Base-by-base conservation (phyloP, 352 stramenopile species). In the Phytophthora citrophthora region DNA sequence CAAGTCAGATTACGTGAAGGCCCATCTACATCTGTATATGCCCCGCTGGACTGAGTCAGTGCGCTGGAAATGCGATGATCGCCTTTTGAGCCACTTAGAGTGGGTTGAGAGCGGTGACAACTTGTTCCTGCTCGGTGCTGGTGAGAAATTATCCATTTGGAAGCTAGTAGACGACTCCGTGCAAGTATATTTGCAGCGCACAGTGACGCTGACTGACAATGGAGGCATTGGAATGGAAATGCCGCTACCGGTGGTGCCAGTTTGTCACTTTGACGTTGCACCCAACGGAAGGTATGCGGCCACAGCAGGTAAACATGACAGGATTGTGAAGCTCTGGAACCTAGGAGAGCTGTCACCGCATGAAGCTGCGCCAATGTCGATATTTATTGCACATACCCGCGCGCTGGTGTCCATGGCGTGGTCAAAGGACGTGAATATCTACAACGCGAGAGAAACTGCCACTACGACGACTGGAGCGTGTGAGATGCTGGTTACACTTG, bases 131-230 rank as follows among this genome's bases (percentile, higher is more conserved):
- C 60, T 94, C 34, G 88, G 81, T 27, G 81, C 69, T 2, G 88
- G 83, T 7, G 80, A 90, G 45, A 87, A 88, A 56, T 54, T 96
- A 40, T 88, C 81, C 16, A 79, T 92, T 39, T 96, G 86, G 86
- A 94, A 93, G 61, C 34, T 96, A 8, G 80, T 93, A 10, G 78
- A 94, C 41, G 88, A 96, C 51, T 79, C 83, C 0, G 88, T 89
- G 23, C 75, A 90, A 20, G 73, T 94, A 51, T 94, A 94, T 62
- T 59, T 92, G 29, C 87, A 94, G 60, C 77, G 83, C 9, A 89
- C 74, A 64, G 88, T 96, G 9, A 63, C 54, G 0, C 34, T 93
- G 26, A 66, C 58, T 10, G 38, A 60, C 6, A 60, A 55, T 18
- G 60, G 48, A 60, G 54, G 50, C 13, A 20, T 27, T 10, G 31